Conservation (phyloP, 2,329 filamentous ascomycete species). For the Stemphylium lycopersici region DNA sequence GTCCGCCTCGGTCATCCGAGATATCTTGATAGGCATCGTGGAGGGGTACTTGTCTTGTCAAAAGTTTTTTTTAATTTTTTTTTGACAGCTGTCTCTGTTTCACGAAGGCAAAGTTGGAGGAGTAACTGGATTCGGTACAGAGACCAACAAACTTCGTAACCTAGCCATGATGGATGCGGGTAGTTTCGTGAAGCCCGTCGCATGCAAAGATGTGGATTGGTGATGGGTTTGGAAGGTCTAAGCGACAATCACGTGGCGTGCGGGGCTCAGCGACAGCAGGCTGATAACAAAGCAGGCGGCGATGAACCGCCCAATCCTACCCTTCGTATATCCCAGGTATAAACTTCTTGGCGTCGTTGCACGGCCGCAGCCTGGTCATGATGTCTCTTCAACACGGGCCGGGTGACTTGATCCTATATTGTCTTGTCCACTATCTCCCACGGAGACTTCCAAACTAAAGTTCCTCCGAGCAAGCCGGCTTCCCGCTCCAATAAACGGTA, state of each 20-base stretch:
- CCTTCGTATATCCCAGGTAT: too few relatives aligned
- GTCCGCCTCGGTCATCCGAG: slow-evolving; percentile 62
- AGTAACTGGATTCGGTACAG: not conserved
- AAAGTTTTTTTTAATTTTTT: not conserved
- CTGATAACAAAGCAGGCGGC: too few relatives aligned
- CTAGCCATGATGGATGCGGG: slow-evolving; percentile 22
- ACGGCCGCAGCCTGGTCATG: too few relatives aligned
- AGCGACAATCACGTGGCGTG: slow-evolving; percentile 6
- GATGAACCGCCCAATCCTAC: too few relatives aligned
- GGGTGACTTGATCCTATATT: too few relatives aligned
- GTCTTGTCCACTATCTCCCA: too few relatives aligned
- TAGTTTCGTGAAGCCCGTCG: slow-evolving; percentile 10
- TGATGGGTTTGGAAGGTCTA: slow-evolving; percentile 8
- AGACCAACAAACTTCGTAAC: not conserved
- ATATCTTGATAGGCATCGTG: slow-evolving; percentile 59
- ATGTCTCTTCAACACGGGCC: too few relatives aligned
- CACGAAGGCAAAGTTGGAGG: not conserved
- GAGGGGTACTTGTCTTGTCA: slow-evolving; percentile 1
- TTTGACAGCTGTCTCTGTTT: not conserved
- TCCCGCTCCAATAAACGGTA: too few relatives aligned
- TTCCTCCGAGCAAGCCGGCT: too few relatives aligned
- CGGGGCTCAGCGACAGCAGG: not conserved
- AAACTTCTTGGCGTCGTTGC: too few relatives aligned
- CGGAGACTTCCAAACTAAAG: too few relatives aligned
- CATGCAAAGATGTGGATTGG: slow-evolving; percentile 5